Evolutionary conservation across 805 yeast genomes (phyloP), one percentile per base, ranked within the genome.

Genomic region (Kodamaea laetipori): DNA sequence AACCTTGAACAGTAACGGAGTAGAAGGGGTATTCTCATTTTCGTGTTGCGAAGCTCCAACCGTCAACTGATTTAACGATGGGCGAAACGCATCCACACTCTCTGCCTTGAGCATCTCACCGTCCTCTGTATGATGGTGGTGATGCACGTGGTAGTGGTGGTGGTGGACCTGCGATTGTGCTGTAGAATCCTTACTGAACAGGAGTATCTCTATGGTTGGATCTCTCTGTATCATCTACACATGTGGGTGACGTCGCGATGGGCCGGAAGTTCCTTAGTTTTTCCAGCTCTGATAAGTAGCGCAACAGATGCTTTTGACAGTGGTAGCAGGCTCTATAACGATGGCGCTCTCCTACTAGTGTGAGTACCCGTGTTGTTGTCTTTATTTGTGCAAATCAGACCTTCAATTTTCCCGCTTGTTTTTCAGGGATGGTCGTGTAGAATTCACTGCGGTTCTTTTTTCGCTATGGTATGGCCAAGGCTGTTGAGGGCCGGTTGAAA

Each of bases 1-100:
- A 17, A 30, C 34, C 41, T 57, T 60, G 39, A 54, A 57, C 19
- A 61, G 58, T 1, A 54, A 53, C 8, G 63, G 64, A 4, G 61
- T 55, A 1, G 64, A 54, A 8, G 39, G 35, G 7, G 48, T 37
- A 33, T 51, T 45, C 35, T 47, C 50, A 25, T 38, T 18, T 3
- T 17, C 31, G 4, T 36, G n/a, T n/a, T n/a, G 23, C 9, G 18
- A 11, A 13, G 18, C 19, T 25, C 32, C 12, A 17, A 27, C 31
- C 8, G 12, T 3, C 34, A 37, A 28, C 18, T 26, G 27, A 12
- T 16, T 27, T 17, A 27, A 27, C 8, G 31, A 12, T 6, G 31
- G 31, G n/a, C 6, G 12, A 27, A 19, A 38, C n/a, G 18, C 24
- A 12, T 38, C 31, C 7, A 12, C n/a, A 7, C 34, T 15, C n/a